A percentile compares a stretch with the other conserved stretches of the same genome.
Evolutionary conservation across 2,329 filamentous ascomycete genomes (phyloP).

Genomic region (Metarhizium guizhouense): DNA sequence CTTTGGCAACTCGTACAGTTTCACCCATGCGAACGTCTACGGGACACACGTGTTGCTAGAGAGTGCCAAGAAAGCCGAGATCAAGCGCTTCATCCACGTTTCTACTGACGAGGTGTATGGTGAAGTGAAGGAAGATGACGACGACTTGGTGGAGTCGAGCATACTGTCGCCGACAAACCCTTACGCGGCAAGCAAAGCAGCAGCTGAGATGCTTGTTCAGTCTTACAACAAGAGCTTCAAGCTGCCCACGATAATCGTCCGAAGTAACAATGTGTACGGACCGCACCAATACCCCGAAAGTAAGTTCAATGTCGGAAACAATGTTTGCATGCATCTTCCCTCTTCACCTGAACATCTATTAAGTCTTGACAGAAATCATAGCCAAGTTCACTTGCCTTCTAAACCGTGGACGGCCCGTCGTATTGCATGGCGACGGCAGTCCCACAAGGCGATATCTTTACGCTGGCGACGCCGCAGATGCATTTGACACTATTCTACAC

Average conservation of each 20-base stretch:
- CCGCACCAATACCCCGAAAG: constrained; percentile 79
- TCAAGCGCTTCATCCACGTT: constrained; percentile 71
- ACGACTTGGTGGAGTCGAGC: constrained; percentile 64
- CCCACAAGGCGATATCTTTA: constrained; percentile 70
- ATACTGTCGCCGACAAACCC: constrained; percentile 74
- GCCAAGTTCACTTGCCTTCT: constrained; percentile 72
- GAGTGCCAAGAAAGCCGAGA: constrained; percentile 60
- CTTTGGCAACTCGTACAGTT: constrained; percentile 74
- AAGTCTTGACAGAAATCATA: constrained; percentile 58
- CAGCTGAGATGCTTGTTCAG: constrained; percentile 77
- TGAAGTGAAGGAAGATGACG: constrained; percentile 63
- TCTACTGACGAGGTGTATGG: constrained; percentile 84
- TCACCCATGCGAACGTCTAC: constrained; percentile 74
- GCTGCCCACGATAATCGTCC: constrained; percentile 68
- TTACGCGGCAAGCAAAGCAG: constrained; percentile 72
- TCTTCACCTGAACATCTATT: background rate
- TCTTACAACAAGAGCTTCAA: constrained; percentile 81
- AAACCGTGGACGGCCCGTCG: constrained; percentile 55
- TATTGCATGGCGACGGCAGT: constrained; percentile 68
- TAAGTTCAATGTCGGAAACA: constrained; percentile 30
- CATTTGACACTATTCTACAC: constrained; percentile 77
- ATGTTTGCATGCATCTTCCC: background rate
- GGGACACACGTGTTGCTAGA: constrained; percentile 79
- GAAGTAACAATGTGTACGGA: constrained; percentile 80
- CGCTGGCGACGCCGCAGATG: constrained; percentile 70